Evolutionary conservation across 495 filamentous ascomycete genomes (phyloP).

Genomic region (Hypoxylon cercidicola): DNA sequence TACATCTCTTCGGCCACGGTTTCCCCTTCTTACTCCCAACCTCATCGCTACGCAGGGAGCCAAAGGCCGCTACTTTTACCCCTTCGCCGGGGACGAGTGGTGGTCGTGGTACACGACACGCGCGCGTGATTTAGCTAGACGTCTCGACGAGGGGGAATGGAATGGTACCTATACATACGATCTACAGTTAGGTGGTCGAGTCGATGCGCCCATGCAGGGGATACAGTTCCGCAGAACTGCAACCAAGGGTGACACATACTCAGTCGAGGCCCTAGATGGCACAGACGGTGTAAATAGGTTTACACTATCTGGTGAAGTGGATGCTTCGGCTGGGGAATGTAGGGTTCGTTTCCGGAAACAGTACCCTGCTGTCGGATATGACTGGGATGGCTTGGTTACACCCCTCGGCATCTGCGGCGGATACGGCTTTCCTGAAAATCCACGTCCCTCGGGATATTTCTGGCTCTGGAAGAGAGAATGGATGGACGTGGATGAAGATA

Average conservation of each 20-base stretch:
- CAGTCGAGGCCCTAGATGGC: constrained; percentile 17
- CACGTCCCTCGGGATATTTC: constrained; percentile 23
- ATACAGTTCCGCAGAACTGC: constrained; percentile 24
- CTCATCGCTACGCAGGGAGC: background rate
- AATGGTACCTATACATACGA: constrained; percentile 14
- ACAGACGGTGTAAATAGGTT: constrained; percentile 14
- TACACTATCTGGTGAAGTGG: constrained; percentile 13
- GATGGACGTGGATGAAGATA: constrained; percentile 1
- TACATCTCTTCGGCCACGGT: constrained; percentile 20
- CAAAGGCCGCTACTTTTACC: constrained; percentile 27
- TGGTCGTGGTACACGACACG: constrained; percentile 39
- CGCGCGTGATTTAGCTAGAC: constrained; percentile 24
- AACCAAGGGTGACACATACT: constrained; percentile 13
- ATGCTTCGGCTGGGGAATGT: constrained; percentile 18
- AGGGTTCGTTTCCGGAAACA: constrained; percentile 13
- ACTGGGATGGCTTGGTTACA: constrained; percentile 22
- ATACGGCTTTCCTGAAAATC: background rate
- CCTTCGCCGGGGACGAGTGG: constrained; percentile 33
- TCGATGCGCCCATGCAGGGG: constrained; percentile 3
- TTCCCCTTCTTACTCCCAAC: constrained; percentile 27
- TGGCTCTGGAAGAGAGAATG: constrained; percentile 40
- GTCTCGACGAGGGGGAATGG: constrained; percentile 35
- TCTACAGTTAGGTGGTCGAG: background rate
- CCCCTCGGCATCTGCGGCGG: constrained; percentile 30
- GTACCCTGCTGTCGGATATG: background rate